Evolutionary conservation across 2,329 filamentous ascomycete species (phyloP), one percentile per base, ranked within the genome.

Genomic region (Septoria linicola): DNA sequence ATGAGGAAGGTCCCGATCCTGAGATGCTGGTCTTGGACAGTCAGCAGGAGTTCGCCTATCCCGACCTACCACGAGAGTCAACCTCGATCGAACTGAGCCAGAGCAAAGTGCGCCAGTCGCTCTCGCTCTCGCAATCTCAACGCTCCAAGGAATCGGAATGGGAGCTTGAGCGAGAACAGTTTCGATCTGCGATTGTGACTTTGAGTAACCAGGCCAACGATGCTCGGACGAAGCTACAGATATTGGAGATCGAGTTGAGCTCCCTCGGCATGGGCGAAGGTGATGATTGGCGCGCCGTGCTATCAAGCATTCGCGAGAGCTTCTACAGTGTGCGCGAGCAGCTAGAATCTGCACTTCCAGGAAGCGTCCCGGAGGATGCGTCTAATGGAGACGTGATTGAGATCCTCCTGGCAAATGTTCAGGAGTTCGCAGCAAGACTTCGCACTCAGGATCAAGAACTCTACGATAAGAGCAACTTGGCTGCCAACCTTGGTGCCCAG

Each of bases 231-330:
- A 64, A 68, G 4, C 64, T 77, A 2, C 66, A 72, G 23, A 65
- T 76, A 32, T 60, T 76, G 11, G 64, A 68, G 8, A 70, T 76
- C 17, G 72, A 76, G 53, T 62, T 77, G 3, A 65, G 72, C 48
- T 70, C 70, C 23, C 67, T 76, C 14, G 68, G 72, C 20, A 70
- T 76, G 53, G 63, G 59, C 23, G 59, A 70, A 4, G 61, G 64
- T 11, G 58, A 63, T 1, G 68, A 70, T 13, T 59, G 66, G 13
- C 62, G 60, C 6, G 60, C 64, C 19, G 69, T 76, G 19, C 57
- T 76, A 16, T 54, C 60, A 19, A 67, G 66, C 44, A 66, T 77
- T 39, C 72, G 73, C 17, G 66, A 69, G 40, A 67, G 68, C n/a
- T 74, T 76, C 45, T 65, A 66, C 8, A 51, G 63, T 10, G 63